Evolutionary conservation across 495 filamentous ascomycete genomes (phyloP), one percentile per base, ranked within the genome.

Genomic region (Neurospora pannonica): DNA sequence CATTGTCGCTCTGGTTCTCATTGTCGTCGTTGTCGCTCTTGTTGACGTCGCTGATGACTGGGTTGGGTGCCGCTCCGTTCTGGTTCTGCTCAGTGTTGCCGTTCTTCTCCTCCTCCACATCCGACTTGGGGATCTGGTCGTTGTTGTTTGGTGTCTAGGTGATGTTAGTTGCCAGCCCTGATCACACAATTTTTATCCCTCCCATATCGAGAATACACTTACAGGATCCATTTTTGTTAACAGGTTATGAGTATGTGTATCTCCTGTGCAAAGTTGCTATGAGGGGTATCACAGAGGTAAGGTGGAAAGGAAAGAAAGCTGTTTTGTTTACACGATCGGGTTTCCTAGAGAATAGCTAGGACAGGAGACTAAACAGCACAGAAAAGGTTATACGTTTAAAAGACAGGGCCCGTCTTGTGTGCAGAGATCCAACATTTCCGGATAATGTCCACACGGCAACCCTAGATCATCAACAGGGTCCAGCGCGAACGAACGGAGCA

Each of bases 201-300:
- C 19, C 10, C 11, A 60, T 0, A 21, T 5, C 54, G 15, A 1
- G 28, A 13, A 19, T 62, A 10, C 54, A 67, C 77, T 77, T 76
- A 80, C 80, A 17, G 80, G 78, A 74, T 73, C 72, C 80, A 81
- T 80, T 69, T 60, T 73, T 73, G 15, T 36, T 34, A 1, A 19
- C 54, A 9, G 54, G 28, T 10, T 34, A 9, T 34, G 48, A 15
- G 24, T 60, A 60, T 31, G 54, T 17, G 28, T 67, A 19, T 67
- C 9, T 34, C 6, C 6, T 34, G 54, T 17, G 54, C 15, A 67
- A 19, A 34, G 15, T 34, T 36, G 54, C 54, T 67, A 34, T 34
- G 54, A 24, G 46, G 9, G 54, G 15, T 34, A 17, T 67, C 54
- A 67, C 15, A 9, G 2, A 9, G 54, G 4, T 2, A 67, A 8